Evolutionary conservation across 371 early-diverging fungal species (phyloP).

Genomic region (Mortierella sp.): DNA sequence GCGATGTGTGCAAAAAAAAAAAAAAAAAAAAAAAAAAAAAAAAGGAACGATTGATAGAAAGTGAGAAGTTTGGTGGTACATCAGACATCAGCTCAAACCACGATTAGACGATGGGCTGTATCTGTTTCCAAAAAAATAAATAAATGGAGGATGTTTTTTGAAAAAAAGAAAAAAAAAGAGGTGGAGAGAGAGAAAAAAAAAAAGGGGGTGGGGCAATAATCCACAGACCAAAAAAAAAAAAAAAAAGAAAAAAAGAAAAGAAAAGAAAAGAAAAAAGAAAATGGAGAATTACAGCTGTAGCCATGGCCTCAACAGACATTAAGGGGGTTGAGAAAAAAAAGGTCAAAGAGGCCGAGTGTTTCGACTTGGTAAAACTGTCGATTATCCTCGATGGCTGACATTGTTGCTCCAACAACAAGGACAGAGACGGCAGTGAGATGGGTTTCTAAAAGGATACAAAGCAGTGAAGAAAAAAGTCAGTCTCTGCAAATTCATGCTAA

Average conservation of each 20-base stretch:
- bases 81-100: too few species aligned
- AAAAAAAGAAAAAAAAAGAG: not conserved
- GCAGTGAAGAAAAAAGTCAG: not conserved
- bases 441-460: conserved; percentile 27
- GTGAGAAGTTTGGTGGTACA: not conserved
- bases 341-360: too few species aligned
- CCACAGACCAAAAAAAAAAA: not conserved
- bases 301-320: conserved; percentile 4
- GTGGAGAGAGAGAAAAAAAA: conserved; percentile 7
- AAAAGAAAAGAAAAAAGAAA: not conserved
- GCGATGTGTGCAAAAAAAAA: not conserved
- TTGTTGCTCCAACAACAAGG: conserved; percentile 28
- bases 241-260: conserved; percentile 2
- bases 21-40: not conserved
- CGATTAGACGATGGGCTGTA: too few species aligned
- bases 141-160: not conserved
- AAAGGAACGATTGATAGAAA: not conserved
- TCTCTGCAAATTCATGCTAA: not conserved
- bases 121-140: too few species aligned
- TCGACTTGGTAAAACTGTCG: too few species aligned
- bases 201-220: not conserved
- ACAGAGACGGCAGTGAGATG: conserved; percentile 41
- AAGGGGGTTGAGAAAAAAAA: too few species aligned
- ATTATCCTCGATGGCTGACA: too few species aligned
- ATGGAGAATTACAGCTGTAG: not conserved